These are phyloP conservation scores for Neopestalotiopsis clavispora DNA, from an alignment of 2,329 filamentous ascomycete genomes.

Conservation along the genomic window DNA sequence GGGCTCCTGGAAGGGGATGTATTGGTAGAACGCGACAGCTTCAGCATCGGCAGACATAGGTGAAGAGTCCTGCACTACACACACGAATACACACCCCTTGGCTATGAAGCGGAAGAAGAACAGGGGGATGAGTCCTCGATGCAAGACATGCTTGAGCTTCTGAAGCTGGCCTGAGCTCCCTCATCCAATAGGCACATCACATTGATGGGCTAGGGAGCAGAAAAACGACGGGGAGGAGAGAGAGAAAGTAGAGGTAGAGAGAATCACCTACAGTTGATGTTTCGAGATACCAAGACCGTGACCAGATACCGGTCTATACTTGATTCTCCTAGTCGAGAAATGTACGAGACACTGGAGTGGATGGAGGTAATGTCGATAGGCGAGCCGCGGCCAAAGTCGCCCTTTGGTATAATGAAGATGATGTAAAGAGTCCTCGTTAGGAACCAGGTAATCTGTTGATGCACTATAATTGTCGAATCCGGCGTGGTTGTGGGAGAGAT, in stretches of 20 bases:
- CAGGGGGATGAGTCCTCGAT: not conserved
- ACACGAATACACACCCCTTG: not conserved
- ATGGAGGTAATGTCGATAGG: not conserved
- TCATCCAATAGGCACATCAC: not conserved
- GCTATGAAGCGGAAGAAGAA: not conserved
- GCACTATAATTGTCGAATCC: not conserved
- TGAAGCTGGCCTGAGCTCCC: not conserved
- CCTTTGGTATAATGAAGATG: not conserved
- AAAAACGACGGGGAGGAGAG: not conserved
- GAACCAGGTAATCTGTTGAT: not conserved
- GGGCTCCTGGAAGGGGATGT: not conserved
- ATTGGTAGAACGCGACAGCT: not conserved
- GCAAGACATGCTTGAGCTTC: not conserved
- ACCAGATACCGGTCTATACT: slow-evolving; percentile 26
- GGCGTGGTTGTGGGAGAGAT: too few relatives aligned
- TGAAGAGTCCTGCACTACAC: slow-evolving; percentile 1
- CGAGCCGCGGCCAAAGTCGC: not conserved
- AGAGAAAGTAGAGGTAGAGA: slow-evolving; percentile 24
- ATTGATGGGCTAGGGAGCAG: not conserved
- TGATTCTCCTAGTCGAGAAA: too few relatives aligned
- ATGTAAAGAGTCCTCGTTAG: not conserved
- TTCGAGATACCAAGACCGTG: slow-evolving; percentile 42
- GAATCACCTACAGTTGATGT: slow-evolving; percentile 48
- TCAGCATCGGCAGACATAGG: slow-evolving; percentile 2
- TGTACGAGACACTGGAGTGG: slow-evolving; percentile 20